Conservation (phyloP, 148 eudicot species). For the Vaccinium macrocarpon region DNA sequence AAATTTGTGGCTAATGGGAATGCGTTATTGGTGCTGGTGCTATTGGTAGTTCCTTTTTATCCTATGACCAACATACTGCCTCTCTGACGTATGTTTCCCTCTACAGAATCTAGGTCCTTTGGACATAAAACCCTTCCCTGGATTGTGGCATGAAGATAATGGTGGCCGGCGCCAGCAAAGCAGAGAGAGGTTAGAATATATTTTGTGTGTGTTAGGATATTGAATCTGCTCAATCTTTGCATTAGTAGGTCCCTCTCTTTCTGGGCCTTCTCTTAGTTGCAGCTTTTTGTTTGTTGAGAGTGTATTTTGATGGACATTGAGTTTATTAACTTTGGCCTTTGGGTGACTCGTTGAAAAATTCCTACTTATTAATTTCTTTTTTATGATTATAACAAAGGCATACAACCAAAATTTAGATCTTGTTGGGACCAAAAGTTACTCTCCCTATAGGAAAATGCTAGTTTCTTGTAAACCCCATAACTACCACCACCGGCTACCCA, state of each 20-base stretch:
- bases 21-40: slow-evolving; percentile 12
- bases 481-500: neutral
- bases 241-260: neutral
- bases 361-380: neutral
- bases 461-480: neutral
- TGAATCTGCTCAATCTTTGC: neutral
- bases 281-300: neutral
- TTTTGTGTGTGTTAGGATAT: neutral
- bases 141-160: slow-evolving; percentile 90
- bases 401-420: neutral
- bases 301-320: neutral
- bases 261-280: neutral
- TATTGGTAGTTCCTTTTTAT: neutral
- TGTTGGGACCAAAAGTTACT: neutral
- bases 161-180: slow-evolving; percentile 49
- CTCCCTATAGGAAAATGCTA: neutral
- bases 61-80: neutral
- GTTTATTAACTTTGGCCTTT: neutral
- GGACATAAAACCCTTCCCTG: slow-evolving; percentile 87
- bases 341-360: neutral
- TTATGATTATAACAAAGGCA: neutral
- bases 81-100: slow-evolving; percentile 6
- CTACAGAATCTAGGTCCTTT: slow-evolving; percentile 56
- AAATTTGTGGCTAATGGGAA: neutral
- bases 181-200: slow-evolving; percentile 57